Evolutionary conservation across 2,329 filamentous ascomycete genomes (phyloP), one percentile per base, ranked within the genome.

Genomic region (Orbilia quercus): DNA sequence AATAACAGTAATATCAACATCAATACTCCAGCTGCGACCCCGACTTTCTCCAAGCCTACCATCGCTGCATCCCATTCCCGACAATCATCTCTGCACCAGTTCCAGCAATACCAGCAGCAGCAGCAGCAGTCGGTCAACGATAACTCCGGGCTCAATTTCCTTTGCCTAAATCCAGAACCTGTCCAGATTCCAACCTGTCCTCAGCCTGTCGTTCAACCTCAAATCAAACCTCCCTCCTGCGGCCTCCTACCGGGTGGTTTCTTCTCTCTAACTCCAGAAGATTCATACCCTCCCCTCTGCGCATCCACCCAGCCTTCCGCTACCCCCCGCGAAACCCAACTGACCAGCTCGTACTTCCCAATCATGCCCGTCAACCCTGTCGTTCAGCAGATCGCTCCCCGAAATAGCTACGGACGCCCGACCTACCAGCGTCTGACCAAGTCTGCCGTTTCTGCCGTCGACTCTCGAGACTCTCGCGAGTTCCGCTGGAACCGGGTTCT

Each of bases 401-500:
- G 45, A 55, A 64, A 34, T 38, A 65, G 57, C 53, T 74, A 51
- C 66, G 69, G 48, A 20, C 53, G 69, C 23, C 60, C 60, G 2
- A 53, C 47, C 16, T 75, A 75, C 7, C 76, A 73, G 22, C 76
- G 74, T 34, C 50, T 78, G 48, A 78, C 77, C 18, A 65, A 48
- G 44, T 62, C 76, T 28, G 75, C 74, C n/a, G 74, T 78, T n/a
- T 59, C 76, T 5, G 72, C 71, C 45, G 75, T 78, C 14, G 75
- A 76, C 34, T 74, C 70, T n/a, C 72, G 75, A 42, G 77, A 78
- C 53, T 75, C 76, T 11, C 77, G 77, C 18, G 67, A 77, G 16
- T 77, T 77, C 23, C 75, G 77, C 7, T 78, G 77, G 77, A 76
- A 78, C 20, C 77, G 77, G 25, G 77, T 78, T 18, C 62, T 78